A percentile compares a stretch with the other conserved stretches of the same genome.
These are phyloP conservation scores for Xylaria sp. DNA, from an alignment of 2,329 filamentous ascomycete genomes.

Conservation along the genomic window DNA sequence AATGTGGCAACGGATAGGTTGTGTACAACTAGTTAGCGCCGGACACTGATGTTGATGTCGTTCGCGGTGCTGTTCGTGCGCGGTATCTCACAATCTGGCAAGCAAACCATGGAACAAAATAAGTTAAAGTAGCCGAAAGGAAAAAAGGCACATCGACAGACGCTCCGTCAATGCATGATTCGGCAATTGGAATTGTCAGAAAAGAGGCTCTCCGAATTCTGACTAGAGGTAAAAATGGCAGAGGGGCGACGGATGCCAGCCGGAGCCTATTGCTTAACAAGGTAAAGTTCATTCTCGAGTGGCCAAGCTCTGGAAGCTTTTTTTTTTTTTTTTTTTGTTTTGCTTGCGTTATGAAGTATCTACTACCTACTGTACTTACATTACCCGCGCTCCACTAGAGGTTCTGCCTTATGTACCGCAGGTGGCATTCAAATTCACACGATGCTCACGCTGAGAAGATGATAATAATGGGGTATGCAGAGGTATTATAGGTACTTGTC, in stretches of 20 bases:
- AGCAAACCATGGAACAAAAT: not conserved
- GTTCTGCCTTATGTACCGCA: not conserved
- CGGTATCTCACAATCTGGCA: not conserved
- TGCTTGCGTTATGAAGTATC: not conserved
- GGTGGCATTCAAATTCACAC: not conserved
- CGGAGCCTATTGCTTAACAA: conserved; percentile 5
- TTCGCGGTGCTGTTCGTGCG: not conserved
- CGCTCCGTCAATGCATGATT: conserved; percentile 9
- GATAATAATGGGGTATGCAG: not conserved
- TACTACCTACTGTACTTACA: too few species aligned
- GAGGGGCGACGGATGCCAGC: conserved; percentile 7
- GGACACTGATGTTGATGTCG: not conserved
- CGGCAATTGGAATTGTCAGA: conserved; percentile 9
- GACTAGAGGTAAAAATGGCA: not conserved
- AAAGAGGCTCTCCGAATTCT: conserved; percentile 2
- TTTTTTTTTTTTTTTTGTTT: not conserved
- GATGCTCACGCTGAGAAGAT: not conserved
- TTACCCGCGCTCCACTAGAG: too few species aligned
- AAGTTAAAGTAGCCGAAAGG: not conserved
- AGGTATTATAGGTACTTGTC: not conserved
- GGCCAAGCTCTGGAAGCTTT: conserved; percentile 20
- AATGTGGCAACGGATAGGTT: conserved; percentile 1
- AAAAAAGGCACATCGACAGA: not conserved
- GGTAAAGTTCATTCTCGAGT: conserved; percentile 7
- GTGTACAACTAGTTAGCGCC: not conserved